These are phyloP conservation scores for Aspergillus pseudonomiae DNA, from an alignment of 2,329 filamentous ascomycete genomes.

Conservation along the genomic window DNA sequence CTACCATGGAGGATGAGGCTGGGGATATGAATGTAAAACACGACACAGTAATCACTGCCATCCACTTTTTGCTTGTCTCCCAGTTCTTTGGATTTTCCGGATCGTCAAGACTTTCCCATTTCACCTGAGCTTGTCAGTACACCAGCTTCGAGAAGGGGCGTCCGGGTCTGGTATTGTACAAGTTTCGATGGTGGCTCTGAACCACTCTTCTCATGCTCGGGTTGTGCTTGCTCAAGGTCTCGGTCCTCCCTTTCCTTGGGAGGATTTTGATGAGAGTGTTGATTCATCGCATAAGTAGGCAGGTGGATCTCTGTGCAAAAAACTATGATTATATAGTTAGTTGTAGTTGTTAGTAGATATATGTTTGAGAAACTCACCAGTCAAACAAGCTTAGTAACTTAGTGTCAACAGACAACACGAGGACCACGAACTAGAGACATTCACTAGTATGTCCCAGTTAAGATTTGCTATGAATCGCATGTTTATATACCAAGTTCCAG, in stretches of 20 bases:
- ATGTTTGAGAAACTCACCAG: no score
- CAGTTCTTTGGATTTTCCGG: slow-evolving; percentile 56
- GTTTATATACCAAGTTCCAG: not conserved
- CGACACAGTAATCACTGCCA: slow-evolving; percentile 56
- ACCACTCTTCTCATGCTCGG: not conserved
- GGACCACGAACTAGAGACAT: no score
- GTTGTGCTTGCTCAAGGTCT: not conserved
- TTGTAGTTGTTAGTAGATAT: not conserved
- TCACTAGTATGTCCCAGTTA: no score
- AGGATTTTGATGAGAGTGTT: not conserved
- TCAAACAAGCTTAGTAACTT: no score
- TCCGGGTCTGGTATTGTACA: not conserved
- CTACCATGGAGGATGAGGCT: slow-evolving; percentile 63
- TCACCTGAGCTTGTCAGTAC: not conserved
- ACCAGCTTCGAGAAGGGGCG: not conserved
- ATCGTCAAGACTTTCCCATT: slow-evolving; percentile 26
- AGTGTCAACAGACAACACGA: no score
- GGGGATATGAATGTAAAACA: slow-evolving; percentile 65
- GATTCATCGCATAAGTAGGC: not conserved
- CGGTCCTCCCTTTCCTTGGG: not conserved
- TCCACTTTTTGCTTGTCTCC: slow-evolving; percentile 60
- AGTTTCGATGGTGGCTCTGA: not conserved
- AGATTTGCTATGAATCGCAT: not conserved
- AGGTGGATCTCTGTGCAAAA: not conserved
- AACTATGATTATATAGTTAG: not conserved